Percentiles rank a stretch among this genome's conserved stretches.
These are phyloP conservation scores for Yamadazyma triangularis DNA, from an alignment of 1,139 yeast species.

Conservation along the genomic window DNA sequence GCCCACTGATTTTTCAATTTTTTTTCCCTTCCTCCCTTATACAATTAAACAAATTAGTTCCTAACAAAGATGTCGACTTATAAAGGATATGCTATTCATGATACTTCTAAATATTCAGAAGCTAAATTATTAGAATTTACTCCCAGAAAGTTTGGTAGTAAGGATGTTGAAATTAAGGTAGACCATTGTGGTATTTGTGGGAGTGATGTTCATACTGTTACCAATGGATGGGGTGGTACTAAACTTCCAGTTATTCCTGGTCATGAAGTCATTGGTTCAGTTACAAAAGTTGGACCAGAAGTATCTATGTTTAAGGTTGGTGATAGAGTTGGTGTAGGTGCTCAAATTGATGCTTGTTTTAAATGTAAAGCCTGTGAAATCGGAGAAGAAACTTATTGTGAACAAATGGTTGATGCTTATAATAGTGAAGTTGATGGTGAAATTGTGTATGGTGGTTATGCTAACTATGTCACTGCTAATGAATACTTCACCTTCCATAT, in stretches of 20 bases:
- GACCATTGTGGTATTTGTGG: conserved; percentile 60
- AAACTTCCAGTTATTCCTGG: conserved; percentile 26
- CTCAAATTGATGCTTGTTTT: conserved; percentile 43
- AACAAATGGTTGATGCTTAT: conserved; percentile 38
- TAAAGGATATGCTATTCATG: conserved; percentile 13
- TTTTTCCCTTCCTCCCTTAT: too few relatives aligned
- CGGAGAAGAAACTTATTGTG: conserved; percentile 48
- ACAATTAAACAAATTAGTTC: too few relatives aligned
- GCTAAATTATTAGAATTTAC: conserved; percentile 38
- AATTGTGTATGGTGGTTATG: conserved; percentile 53
- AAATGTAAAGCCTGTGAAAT: conserved; percentile 41
- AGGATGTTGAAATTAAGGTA: conserved; percentile 45
- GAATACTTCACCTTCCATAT: conserved; percentile 50
- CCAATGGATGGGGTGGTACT: conserved; percentile 36
- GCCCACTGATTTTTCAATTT: too few relatives aligned
- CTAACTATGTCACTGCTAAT: conserved; percentile 48
- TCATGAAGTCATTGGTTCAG: conserved; percentile 51
- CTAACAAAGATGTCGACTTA: too few relatives aligned
- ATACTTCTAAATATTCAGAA: conserved; percentile 32
- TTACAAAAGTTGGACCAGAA: conserved; percentile 41
- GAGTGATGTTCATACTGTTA: conserved; percentile 46
- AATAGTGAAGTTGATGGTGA: conserved; percentile 30
- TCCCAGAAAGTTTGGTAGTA: conserved; percentile 34
- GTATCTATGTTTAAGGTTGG: conserved; percentile 46
- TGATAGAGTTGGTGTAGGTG: conserved; percentile 60